Conservation (phyloP, 176 grass and related monocot genomes). For the Triticum turgidum region DNA sequence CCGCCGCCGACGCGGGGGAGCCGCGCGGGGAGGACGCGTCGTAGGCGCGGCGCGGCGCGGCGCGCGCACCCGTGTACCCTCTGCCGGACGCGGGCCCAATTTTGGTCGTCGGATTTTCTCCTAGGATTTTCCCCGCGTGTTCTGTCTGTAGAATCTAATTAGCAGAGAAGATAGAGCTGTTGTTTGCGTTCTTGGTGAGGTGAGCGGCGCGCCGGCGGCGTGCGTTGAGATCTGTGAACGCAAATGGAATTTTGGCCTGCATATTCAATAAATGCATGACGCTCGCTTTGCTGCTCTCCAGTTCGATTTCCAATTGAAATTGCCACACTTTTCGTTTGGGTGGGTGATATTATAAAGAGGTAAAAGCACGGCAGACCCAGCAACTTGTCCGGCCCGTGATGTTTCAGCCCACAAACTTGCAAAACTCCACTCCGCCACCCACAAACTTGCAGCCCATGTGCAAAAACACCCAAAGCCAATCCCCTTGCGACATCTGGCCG, state of each 20-base stretch:
- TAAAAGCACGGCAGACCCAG: too few species aligned
- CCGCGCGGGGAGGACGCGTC: neutral
- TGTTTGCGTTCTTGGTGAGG: neutral
- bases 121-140: neutral
- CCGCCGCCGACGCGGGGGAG: neutral
- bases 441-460: too few species aligned
- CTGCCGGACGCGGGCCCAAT: conserved; percentile 9
- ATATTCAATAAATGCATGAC: conserved; percentile 3
- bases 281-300: neutral
- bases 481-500: too few species aligned
- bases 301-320: too few species aligned
- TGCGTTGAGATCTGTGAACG: neutral
- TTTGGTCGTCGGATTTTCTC: conserved; percentile 14
- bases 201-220: neutral
- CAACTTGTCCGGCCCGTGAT: too few species aligned
- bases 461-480: too few species aligned
- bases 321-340: too few species aligned
- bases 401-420: too few species aligned
- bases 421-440: too few species aligned
- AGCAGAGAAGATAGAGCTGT: neutral
- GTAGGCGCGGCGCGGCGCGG: neutral
- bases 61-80: neutral
- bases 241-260: neutral
- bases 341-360: too few species aligned
- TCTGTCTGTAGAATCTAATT: neutral